Evolutionary conservation across 257 asterid genomes (phyloP).

Genomic region (Lavandula angustifolia): DNA sequence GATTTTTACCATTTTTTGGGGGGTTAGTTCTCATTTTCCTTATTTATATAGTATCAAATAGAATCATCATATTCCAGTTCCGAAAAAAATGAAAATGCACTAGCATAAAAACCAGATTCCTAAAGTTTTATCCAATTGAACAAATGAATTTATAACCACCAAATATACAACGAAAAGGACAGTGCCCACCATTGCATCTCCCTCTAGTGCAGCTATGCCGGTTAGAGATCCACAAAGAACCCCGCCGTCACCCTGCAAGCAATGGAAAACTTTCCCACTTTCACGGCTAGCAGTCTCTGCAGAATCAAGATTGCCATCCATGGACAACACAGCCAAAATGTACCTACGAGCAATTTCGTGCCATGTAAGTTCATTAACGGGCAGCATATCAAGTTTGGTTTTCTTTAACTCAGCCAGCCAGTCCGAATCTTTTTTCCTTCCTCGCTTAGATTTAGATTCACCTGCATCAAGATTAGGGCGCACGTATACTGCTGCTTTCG

Average conservation of each 20-base stretch:
- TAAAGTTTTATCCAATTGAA: slow-evolving; percentile 2
- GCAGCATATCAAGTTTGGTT: slow-evolving; percentile 66
- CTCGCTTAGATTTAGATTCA: slow-evolving; percentile 73
- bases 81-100: slow-evolving; percentile 9
- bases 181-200: slow-evolving; percentile 80
- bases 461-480: slow-evolving; percentile 76
- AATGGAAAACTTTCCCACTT: slow-evolving; percentile 87
- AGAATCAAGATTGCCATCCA: slow-evolving; percentile 87
- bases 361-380: slow-evolving; percentile 91
- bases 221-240: slow-evolving; percentile 82
- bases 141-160: slow-evolving; percentile 23
- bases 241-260: slow-evolving; percentile 94
- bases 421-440: slow-evolving; percentile 81
- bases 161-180: slow-evolving; percentile 23
- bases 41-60: slow-evolving; percentile 6
- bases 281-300: slow-evolving; percentile 79
- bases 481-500: slow-evolving; percentile 72
- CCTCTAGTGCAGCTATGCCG: slow-evolving; percentile 85
- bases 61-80: neutral
- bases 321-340: slow-evolving; percentile 67
- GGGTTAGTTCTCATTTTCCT: slow-evolving; percentile 7
- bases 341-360: slow-evolving; percentile 92
- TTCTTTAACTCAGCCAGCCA: slow-evolving; percentile 63
- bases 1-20: neutral
- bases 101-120: neutral